These are phyloP conservation scores for Rubia balearica DNA, from an alignment of 305 asterid species.

Conservation along the genomic window DNA sequence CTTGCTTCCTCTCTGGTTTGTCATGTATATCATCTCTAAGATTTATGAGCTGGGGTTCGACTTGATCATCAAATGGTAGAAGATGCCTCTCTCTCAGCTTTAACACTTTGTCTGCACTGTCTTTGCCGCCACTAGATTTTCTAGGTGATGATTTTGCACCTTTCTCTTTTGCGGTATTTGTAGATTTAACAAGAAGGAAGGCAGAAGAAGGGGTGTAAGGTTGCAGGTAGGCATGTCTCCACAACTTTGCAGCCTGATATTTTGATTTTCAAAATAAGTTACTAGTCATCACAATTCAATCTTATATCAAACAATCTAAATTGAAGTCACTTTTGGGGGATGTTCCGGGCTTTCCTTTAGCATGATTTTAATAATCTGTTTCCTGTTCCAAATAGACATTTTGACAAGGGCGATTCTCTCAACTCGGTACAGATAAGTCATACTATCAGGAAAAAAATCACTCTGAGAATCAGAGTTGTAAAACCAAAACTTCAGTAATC, in stretches of 20 bases:
- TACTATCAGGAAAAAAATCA: background rate
- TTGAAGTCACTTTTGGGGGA: slow-evolving; percentile 71
- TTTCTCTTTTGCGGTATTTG: slow-evolving; percentile 48
- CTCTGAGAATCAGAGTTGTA: background rate
- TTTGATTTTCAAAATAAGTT: slow-evolving; percentile 7
- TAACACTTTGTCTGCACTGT: slow-evolving; percentile 29
- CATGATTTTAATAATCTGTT: slow-evolving; percentile 92
- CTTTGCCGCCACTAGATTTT: slow-evolving; percentile 40
- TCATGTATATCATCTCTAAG: slow-evolving; percentile 40
- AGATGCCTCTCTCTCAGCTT: slow-evolving; percentile 40
- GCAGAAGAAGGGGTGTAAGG: slow-evolving; percentile 66
- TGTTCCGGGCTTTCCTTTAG: slow-evolving; percentile 86
- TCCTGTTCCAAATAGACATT: slow-evolving; percentile 36
- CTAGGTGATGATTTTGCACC: slow-evolving; percentile 42
- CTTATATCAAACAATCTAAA: background rate
- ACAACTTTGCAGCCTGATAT: slow-evolving; percentile 83
- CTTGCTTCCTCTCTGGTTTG: slow-evolving; percentile 65
- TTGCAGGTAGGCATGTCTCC: slow-evolving; percentile 86
- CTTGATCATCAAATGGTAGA: slow-evolving; percentile 47
- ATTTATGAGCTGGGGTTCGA: slow-evolving; percentile 32
- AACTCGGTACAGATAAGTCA: background rate
- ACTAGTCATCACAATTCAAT: slow-evolving; percentile 1
- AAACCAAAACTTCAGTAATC: slow-evolving; percentile 8
- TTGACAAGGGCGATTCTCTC: background rate
- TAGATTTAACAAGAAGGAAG: slow-evolving; percentile 88